Evolutionary conservation across 129 eudicot genomes (phyloP), one percentile per base, ranked within the genome.

Genomic region (Chrysanthemum lavandulifolium): DNA sequence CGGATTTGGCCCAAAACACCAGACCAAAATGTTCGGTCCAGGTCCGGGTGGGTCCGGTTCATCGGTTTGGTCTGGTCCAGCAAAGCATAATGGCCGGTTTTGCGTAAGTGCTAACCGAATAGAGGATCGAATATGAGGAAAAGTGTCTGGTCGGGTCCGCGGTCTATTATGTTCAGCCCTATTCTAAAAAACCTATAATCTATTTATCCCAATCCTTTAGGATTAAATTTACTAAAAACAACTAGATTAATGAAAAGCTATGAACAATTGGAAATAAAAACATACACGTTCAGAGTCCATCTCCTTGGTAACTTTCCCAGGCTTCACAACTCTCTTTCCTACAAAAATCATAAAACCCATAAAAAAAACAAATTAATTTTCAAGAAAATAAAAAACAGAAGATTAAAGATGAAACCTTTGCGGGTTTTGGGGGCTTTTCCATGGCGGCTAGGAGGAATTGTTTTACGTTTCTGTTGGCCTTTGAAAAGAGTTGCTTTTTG

Each of bases 291-390:
- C 82, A 13, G 82, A 67, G 13, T 88, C 93, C 93, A 88, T 86
- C 80, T 84, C 92, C 75, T 86, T 84, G 4, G 93, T 86, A 52
- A 82, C 68, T 60, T 84, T 88, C 10, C 87, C 81, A 54, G 97
- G 97, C 72, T 91, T 91, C 71, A 84, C 76, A 31, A 54, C 80
- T 81, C 89, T 84, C 83, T 84, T 91, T 33, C 96, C 97, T 91
- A 76, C 78, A 68, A 73, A 74, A 36, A 23, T 13, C 18, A 61
- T 29, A 3, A 2, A 51, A 14, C 29, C 52, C 47, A 29, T 12
- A 31, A 13, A 19, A 69, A 79, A 16, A 19, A 15, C 19, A 8
- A 13, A 43, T 47, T 8, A 68, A 68, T 15, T 2, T 9, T 13
- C 14, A 55, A 61, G 13, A 13, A 69, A 61, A 67, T 40, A 23